Evolutionary conservation across 768 basidiomycete species (phyloP).

Genomic region (Suillus subalutaceus): DNA sequence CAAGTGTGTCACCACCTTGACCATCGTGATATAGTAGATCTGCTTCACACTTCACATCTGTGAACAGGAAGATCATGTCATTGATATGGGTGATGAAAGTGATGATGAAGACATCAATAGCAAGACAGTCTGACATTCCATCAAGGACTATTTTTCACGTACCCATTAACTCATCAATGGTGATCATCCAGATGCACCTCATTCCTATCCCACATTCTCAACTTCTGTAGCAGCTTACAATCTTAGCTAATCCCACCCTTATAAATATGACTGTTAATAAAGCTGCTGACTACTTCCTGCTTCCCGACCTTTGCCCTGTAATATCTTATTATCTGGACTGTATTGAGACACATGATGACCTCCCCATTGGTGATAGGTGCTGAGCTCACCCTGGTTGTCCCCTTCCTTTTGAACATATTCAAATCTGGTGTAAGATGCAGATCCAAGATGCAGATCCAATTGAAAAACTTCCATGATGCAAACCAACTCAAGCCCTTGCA

Average conservation of each 20-base stretch:
- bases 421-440: not conserved
- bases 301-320: not conserved
- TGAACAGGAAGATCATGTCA: not conserved
- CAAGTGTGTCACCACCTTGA: conserved; percentile 10
- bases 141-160: too few relatives aligned
- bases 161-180: not conserved
- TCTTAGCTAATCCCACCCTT: not conserved
- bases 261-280: not conserved
- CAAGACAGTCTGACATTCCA: not conserved
- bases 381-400: not conserved
- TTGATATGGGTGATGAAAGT: not conserved
- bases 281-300: not conserved
- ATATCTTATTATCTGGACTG: not conserved
- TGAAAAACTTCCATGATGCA: not conserved
- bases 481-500: not conserved
- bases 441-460: not conserved
- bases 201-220: not conserved
- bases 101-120: not conserved
- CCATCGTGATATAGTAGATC: not conserved
- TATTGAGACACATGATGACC: not conserved
- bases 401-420: not conserved
- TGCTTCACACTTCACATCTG: not conserved
- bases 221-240: not conserved
- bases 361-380: not conserved
- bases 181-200: not conserved